Percentiles rank a stretch among this genome's conserved stretches.
Conservation (phyloP, 148 eudicot genomes). For the Spergularia bocconei region DNA sequence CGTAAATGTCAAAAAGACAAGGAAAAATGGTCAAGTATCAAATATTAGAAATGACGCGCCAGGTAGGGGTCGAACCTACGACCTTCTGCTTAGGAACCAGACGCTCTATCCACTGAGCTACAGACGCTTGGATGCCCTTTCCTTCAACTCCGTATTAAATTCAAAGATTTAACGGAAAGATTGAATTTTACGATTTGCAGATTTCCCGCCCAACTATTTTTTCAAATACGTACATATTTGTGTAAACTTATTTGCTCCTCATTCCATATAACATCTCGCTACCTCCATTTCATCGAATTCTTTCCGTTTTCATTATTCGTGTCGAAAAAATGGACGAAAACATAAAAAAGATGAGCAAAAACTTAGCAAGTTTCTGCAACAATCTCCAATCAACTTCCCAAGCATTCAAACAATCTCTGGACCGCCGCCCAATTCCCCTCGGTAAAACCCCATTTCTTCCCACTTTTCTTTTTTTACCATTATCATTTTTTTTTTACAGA, state of each 20-base stretch:
- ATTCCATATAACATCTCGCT: too few relatives aligned
- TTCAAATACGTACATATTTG: too few relatives aligned
- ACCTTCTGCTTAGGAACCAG: not conserved
- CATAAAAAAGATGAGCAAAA: slow-evolving; percentile 41
- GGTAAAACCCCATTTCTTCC: slow-evolving; percentile 30
- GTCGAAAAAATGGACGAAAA: slow-evolving; percentile 47
- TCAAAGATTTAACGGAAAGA: too few relatives aligned
- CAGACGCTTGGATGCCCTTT: not conserved
- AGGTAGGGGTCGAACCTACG: not conserved
- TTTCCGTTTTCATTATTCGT: too few relatives aligned
- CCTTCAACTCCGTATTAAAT: too few relatives aligned
- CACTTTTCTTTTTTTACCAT: not conserved
- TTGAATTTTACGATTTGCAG: too few relatives aligned
- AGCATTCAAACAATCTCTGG: slow-evolving; percentile 74
- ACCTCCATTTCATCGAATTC: too few relatives aligned
- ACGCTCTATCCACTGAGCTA: slow-evolving; percentile 15
- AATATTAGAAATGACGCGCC: not conserved
- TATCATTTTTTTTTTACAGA: not conserved
- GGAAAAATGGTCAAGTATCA: too few relatives aligned
- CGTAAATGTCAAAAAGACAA: too few relatives aligned
- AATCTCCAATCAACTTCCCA: slow-evolving; percentile 53
- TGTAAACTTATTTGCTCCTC: too few relatives aligned
- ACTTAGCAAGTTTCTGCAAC: slow-evolving; percentile 62
- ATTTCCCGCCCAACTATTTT: too few relatives aligned
- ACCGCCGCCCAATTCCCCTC: slow-evolving; percentile 87